Percentiles rank a stretch among this genome's conserved stretches.
phyloP scores from a whole-genome alignment of 306 rosid species.

The Pterocarpus santalinus region DNA sequence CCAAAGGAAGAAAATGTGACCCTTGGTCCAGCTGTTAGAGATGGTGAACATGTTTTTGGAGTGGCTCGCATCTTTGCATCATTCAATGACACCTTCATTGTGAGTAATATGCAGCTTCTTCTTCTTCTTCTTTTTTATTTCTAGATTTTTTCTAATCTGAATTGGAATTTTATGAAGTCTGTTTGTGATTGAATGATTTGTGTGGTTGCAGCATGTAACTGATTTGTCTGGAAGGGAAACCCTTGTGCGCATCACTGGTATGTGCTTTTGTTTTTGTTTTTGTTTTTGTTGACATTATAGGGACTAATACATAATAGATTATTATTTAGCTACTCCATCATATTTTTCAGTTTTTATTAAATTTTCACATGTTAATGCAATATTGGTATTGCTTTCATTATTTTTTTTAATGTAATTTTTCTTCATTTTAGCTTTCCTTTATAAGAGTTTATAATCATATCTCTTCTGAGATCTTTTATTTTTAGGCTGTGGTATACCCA shows the following conservation, averaged over 20 bases:
- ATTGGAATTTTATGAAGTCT: background rate
- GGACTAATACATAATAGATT: background rate
- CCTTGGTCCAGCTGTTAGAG: constrained; percentile 84
- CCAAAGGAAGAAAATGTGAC: constrained; percentile 94
- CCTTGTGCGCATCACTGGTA: constrained; percentile 86
- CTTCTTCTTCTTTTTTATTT: background rate
- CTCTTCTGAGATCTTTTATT: background rate
- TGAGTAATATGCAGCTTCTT: constrained; percentile 43
- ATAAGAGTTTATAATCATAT: background rate
- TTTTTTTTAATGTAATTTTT: too few species aligned
- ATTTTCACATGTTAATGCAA: background rate
- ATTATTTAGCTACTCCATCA: background rate
- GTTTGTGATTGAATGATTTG: background rate
- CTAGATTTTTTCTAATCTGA: background rate
- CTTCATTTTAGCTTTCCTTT: background rate
- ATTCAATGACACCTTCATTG: constrained; percentile 87
- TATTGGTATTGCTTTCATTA: background rate
- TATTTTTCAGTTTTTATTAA: background rate
- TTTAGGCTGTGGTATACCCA: background rate
- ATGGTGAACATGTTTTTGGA: constrained; percentile 86
- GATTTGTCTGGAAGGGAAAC: constrained; percentile 95
- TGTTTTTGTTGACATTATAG: background rate
- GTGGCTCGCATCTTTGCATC: constrained; percentile 89
- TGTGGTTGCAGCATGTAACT: constrained; percentile 74
- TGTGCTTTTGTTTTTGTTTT: background rate